Evolutionary conservation across 2,329 filamentous ascomycete genomes (phyloP).

Genomic region (Talaromyces marneffei): DNA sequence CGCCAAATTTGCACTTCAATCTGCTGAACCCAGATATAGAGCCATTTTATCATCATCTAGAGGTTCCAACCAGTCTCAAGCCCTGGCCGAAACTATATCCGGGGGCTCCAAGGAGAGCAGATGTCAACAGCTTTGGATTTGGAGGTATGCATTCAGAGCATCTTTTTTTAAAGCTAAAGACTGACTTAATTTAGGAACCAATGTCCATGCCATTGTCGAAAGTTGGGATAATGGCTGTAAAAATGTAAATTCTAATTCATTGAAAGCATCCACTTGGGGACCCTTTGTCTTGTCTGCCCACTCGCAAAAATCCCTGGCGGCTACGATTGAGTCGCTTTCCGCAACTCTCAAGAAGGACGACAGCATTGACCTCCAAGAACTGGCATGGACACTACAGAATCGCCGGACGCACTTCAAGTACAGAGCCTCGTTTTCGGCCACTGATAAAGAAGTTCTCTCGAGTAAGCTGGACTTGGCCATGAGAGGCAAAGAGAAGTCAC

Average conservation of each 20-base stretch:
- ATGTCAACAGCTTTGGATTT: constrained; percentile 35
- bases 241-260: neutral
- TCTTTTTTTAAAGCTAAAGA: neutral
- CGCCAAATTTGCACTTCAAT: constrained; percentile 24
- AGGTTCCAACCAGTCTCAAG: constrained; percentile 17
- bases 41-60: constrained; percentile 23
- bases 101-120: constrained; percentile 17
- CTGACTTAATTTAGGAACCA: constrained; percentile 18
- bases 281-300: constrained; percentile 3
- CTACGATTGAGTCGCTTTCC: neutral
- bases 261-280: neutral
- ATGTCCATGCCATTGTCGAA: constrained; percentile 28
- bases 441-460: neutral
- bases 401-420: neutral
- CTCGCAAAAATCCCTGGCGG: neutral
- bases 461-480: neutral
- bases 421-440: neutral
- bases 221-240: neutral
- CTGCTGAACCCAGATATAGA: constrained; percentile 23
- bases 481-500: neutral
- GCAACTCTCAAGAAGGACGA: neutral
- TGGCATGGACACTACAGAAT: constrained; percentile 14
- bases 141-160: constrained; percentile 21
- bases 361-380: neutral
- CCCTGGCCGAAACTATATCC: constrained; percentile 17